Conservation (phyloP, 2,329 filamentous ascomycete genomes). For the Colletotrichum ledebouriae region DNA sequence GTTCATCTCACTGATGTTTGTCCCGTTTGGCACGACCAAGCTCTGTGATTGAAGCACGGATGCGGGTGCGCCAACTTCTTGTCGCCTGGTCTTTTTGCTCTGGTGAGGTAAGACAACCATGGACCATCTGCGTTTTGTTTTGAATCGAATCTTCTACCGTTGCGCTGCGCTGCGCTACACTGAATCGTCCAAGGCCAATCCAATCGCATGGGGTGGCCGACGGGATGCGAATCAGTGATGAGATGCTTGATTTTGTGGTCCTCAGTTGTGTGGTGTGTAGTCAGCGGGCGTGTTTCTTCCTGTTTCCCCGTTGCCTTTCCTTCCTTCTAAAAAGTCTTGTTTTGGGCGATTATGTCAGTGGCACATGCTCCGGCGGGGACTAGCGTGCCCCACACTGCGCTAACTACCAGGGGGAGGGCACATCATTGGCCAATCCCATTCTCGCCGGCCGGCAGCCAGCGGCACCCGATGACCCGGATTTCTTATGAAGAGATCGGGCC, state of each 20-base stretch:
- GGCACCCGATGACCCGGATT: constrained; percentile 37
- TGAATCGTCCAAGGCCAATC: constrained; percentile 4
- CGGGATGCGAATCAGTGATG: constrained; percentile 13
- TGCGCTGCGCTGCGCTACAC: not conserved
- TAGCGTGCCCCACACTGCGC: constrained; percentile 7
- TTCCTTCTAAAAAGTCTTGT: constrained; percentile 2
- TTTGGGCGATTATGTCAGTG: constrained; percentile 32
- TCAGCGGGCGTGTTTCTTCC: constrained; percentile 20
- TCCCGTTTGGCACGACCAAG: constrained; percentile 22
- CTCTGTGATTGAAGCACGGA: constrained; percentile 2
- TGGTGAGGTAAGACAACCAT: not conserved
- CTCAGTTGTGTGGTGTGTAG: constrained; percentile 3
- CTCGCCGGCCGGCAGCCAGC: constrained; percentile 25
- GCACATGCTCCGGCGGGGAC: constrained; percentile 28
- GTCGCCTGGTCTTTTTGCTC: constrained; percentile 9
- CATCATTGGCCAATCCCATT: constrained; percentile 25
- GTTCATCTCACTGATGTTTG: constrained; percentile 33
- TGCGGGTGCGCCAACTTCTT: not conserved
- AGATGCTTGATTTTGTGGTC: constrained; percentile 6
- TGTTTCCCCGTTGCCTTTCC: constrained; percentile 4
- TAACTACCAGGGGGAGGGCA: constrained; percentile 3
- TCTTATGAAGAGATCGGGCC: constrained; percentile 14
- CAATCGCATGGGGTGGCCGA: constrained; percentile 27
- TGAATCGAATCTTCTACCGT: constrained; percentile 6
- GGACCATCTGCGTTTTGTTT: constrained; percentile 3